phyloP scores from a whole-genome alignment of 176 grass and related monocot genomes.

The Phragmites australis region DNA sequence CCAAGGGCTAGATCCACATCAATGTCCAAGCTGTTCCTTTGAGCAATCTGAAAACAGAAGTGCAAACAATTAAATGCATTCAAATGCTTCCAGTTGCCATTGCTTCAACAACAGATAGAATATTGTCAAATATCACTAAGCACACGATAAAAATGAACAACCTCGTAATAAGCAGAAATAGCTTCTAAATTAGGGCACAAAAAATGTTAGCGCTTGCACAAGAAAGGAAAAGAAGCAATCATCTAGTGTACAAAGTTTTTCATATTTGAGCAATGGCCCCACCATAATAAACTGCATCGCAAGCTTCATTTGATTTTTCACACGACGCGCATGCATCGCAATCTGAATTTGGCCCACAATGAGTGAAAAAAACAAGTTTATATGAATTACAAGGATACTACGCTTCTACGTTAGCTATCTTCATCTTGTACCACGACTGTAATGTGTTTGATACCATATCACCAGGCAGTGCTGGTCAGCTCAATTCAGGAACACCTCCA shows the following conservation, averaged over 20 bases:
- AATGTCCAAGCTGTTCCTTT: constrained; percentile 90
- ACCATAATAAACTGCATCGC: not conserved
- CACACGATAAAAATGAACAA: not conserved
- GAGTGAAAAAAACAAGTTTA: not conserved
- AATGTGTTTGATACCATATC: not conserved
- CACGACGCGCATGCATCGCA: not conserved
- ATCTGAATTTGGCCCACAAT: not conserved
- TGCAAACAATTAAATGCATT: constrained; percentile 40
- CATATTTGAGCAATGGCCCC: constrained; percentile 28
- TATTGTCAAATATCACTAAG: not conserved
- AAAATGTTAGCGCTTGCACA: constrained; percentile 9
- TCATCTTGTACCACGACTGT: constrained; percentile 14
- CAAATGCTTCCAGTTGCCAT: constrained; percentile 25
- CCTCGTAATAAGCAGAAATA: not conserved
- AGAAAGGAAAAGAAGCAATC: constrained; percentile 7
- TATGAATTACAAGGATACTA: constrained; percentile 2
- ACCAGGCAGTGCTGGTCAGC: not conserved
- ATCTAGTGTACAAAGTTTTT: not conserved
- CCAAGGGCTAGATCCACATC: constrained; percentile 95
- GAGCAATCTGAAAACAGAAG: constrained; percentile 74
- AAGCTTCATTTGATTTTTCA: not conserved
- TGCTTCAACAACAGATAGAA: constrained; percentile 11
- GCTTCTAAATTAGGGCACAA: not conserved
- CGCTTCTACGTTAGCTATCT: not conserved
- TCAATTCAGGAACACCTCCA: not conserved